Evolutionary conservation across 768 basidiomycete species (phyloP).

Genomic region (Dentipellis fragilis): DNA sequence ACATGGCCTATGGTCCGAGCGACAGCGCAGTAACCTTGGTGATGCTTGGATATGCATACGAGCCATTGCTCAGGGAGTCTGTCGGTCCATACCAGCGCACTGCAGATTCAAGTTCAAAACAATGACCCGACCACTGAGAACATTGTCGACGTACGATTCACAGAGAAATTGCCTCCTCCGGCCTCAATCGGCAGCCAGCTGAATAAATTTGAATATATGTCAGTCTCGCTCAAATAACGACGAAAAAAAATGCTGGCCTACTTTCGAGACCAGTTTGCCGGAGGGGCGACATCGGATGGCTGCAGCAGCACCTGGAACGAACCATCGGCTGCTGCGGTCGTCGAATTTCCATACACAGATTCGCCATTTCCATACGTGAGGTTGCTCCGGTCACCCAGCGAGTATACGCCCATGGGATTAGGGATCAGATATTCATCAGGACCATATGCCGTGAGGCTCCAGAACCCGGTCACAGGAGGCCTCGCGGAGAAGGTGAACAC

Average conservation of each 20-base stretch:
- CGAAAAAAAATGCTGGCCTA: not conserved
- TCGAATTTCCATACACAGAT: not conserved
- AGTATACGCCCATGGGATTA: not conserved
- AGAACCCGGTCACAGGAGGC: not conserved
- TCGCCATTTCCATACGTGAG: not conserved
- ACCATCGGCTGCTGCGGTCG: not conserved
- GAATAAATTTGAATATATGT: not conserved
- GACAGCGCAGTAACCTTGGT: too few relatives aligned
- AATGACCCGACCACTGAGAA: not conserved
- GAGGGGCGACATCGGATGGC: not conserved
- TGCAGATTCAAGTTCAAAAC: not conserved
- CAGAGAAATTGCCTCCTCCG: not conserved
- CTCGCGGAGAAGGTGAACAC: not conserved
- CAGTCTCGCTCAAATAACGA: not conserved
- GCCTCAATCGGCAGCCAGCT: not conserved
- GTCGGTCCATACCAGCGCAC: not conserved
- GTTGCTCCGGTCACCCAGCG: not conserved
- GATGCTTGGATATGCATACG: not conserved
- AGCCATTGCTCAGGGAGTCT: not conserved
- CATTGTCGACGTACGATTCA: not conserved
- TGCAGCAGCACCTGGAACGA: not conserved
- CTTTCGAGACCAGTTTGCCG: not conserved
- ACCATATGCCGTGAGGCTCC: not conserved
- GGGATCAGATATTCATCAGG: not conserved
- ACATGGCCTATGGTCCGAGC: too few relatives aligned